These are phyloP conservation scores for Penicillium griseofulvum DNA, from an alignment of 2,329 filamentous ascomycete genomes.

Conservation along the genomic window DNA sequence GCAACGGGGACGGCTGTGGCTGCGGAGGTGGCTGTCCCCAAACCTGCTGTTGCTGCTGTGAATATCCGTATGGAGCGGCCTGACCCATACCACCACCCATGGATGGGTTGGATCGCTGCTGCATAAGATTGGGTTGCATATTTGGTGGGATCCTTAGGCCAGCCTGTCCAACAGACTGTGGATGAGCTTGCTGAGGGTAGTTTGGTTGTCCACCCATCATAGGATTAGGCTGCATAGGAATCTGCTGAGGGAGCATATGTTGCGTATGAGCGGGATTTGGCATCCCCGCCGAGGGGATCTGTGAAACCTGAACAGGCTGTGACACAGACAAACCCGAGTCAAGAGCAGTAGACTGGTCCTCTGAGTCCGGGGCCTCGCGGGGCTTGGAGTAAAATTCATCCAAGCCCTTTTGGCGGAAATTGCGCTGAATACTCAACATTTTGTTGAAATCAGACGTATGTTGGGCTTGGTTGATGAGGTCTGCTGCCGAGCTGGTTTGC, in stretches of 20 bases:
- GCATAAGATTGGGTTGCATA: slow-evolving; percentile 61
- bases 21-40: slow-evolving; percentile 65
- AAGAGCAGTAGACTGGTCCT: slow-evolving; percentile 30
- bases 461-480: slow-evolving; percentile 81
- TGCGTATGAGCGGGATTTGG: slow-evolving; percentile 36
- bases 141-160: slow-evolving; percentile 67
- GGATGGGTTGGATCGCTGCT: slow-evolving; percentile 61
- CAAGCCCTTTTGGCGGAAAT: slow-evolving; percentile 74
- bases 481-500: slow-evolving; percentile 69
- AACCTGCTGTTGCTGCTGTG: slow-evolving; percentile 62
- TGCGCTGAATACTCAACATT: slow-evolving; percentile 73
- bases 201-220: slow-evolving; percentile 54
- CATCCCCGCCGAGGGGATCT: slow-evolving; percentile 34
- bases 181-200: slow-evolving; percentile 69
- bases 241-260: slow-evolving; percentile 42
- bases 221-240: slow-evolving; percentile 21
- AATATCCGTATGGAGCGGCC: slow-evolving; percentile 54
- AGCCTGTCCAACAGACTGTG: slow-evolving; percentile 70
- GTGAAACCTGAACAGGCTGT: slow-evolving; percentile 41
- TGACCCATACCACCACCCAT: slow-evolving; percentile 52
- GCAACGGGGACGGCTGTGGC: slow-evolving; percentile 59
- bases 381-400: slow-evolving; percentile 78
- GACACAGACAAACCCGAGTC: slow-evolving; percentile 38
- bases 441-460: slow-evolving; percentile 92
- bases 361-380: slow-evolving; percentile 70